These are phyloP conservation scores for Cucurbita moschata DNA, from an alignment of 306 rosid species.

Conservation along the genomic window DNA sequence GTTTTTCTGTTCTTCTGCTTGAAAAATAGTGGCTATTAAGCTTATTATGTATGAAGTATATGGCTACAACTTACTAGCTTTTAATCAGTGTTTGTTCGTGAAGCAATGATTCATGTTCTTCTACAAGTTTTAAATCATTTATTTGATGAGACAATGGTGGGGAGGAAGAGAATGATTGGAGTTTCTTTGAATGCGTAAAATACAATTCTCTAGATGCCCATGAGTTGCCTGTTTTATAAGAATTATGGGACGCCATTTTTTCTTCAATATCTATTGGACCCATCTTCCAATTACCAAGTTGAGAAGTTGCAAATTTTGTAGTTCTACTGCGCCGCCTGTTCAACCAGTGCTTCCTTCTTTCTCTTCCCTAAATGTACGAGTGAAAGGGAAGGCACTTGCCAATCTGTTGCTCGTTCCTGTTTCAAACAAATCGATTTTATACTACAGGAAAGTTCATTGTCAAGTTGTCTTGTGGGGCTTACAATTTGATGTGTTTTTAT, in stretches of 20 bases:
- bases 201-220: neutral
- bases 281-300: neutral
- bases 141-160: neutral
- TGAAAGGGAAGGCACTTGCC: conserved; percentile 38
- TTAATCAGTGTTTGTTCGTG: neutral
- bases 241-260: neutral
- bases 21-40: neutral
- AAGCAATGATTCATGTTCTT: neutral
- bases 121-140: neutral
- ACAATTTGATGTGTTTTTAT: conserved; percentile 41
- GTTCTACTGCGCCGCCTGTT: conserved; percentile 12
- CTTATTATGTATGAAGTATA: neutral
- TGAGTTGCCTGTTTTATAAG: neutral
- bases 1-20: neutral
- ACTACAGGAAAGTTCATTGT: conserved; percentile 37
- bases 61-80: neutral
- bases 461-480: conserved; percentile 45
- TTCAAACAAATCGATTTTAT: conserved; percentile 14
- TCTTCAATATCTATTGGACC: neutral
- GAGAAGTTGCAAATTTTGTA: conserved; percentile 9
- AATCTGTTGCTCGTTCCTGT: conserved; percentile 23
- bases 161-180: neutral
- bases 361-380: conserved; percentile 15
- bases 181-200: neutral
- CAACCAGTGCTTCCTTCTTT: conserved; percentile 12